These are phyloP conservation scores for Paramecium sonneborni DNA, from an alignment of 73 alveolate species.

Conservation along the genomic window DNA sequence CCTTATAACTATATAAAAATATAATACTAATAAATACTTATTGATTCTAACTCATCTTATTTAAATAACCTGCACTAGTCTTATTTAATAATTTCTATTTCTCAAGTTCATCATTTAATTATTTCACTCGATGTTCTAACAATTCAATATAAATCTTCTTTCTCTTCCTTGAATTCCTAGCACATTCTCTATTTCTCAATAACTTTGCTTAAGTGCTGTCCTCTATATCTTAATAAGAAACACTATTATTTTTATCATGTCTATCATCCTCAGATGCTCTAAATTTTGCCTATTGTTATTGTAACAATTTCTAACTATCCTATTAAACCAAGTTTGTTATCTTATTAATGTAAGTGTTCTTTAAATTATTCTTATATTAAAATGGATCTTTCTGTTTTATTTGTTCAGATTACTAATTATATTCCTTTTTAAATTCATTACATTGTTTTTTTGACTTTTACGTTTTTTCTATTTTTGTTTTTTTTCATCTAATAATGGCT, in stretches of 20 bases:
- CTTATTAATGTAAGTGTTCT: conserved; percentile 62
- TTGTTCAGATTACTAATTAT: not conserved
- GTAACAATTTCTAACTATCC: conserved; percentile 28
- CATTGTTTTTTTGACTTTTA: not conserved
- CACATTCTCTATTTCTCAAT: conserved; percentile 66
- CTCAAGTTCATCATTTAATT: conserved; percentile 61
- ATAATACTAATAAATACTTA: not conserved
- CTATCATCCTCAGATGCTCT: conserved; percentile 52
- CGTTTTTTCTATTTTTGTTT: conserved; percentile 8
- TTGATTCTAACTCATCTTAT: conserved; percentile 57
- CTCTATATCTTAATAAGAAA: conserved; percentile 29
- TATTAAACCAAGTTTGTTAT: conserved; percentile 40
- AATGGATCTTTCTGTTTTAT: not conserved
- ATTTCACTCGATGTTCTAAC: conserved; percentile 58
- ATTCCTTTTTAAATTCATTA: not conserved
- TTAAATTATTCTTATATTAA: conserved; percentile 44
- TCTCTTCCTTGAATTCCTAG: conserved; percentile 67
- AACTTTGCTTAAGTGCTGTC: conserved; percentile 55
- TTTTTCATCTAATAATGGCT: not conserved
- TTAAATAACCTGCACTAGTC: conserved; percentile 56
- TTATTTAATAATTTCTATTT: conserved; percentile 51
- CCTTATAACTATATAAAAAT: conserved; percentile 42
- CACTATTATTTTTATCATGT: not conserved
- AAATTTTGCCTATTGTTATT: conserved; percentile 41
- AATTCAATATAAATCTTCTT: conserved; percentile 68